Conservation (phyloP, 2,329 filamentous ascomycete genomes). For the Apiospora aurea region DNA sequence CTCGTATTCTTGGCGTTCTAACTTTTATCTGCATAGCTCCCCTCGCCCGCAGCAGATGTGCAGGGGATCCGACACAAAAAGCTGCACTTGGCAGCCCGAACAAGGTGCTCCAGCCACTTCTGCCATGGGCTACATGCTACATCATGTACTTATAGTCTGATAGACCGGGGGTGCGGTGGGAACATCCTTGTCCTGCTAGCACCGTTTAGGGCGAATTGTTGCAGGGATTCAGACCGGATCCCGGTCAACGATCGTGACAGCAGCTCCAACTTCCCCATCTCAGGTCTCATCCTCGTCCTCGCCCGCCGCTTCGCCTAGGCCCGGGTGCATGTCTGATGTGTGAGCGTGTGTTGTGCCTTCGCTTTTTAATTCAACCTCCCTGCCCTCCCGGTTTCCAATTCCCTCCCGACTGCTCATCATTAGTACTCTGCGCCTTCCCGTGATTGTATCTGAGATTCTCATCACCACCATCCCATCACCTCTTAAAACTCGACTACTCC, state of each 20-base stretch:
- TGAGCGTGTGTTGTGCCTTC: constrained; percentile 4
- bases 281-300: constrained; percentile 20
- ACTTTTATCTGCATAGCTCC: background rate
- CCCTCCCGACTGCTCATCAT: background rate
- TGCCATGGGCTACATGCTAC: constrained; percentile 11
- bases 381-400: constrained; percentile 2
- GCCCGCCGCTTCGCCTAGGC: constrained; percentile 7
- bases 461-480: background rate
- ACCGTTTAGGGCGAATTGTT: constrained; percentile 1
- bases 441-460: constrained; percentile 16
- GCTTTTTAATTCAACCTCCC: background rate
- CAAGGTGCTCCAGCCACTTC: constrained; percentile 10
- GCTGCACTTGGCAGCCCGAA: background rate
- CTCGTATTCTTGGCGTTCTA: constrained; percentile 19
- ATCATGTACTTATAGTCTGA: background rate
- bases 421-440: background rate
- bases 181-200: background rate
- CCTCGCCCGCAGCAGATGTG: background rate
- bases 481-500: background rate
- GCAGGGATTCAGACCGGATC: background rate
- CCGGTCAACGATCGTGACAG: constrained; percentile 12
- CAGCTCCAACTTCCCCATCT: constrained; percentile 18
- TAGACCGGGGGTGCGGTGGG: background rate
- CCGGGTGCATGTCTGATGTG: background rate
- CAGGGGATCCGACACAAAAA: background rate